Percentiles rank a stretch among this genome's conserved stretches.
phyloP scores from a whole-genome alignment of 2,329 filamentous ascomycete species.

The Fusarium torulosum region DNA sequence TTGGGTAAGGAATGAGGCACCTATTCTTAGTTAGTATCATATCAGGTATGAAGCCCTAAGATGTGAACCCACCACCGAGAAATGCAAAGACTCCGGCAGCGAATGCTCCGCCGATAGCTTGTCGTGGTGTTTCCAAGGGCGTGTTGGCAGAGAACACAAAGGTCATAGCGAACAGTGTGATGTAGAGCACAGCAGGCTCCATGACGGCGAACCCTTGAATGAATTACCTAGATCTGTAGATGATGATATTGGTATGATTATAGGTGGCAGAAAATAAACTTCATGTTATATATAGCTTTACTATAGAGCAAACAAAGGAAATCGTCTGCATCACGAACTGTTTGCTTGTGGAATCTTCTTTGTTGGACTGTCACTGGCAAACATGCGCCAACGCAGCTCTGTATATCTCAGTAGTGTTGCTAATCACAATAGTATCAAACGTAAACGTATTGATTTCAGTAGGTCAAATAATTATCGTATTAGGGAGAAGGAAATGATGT shows the following conservation, averaged over 20 bases:
- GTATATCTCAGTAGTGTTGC: neutral
- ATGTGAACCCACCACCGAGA: neutral
- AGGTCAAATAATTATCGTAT: too few species aligned
- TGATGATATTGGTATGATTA: neutral
- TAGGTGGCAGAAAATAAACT: neutral
- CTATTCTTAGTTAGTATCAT: neutral
- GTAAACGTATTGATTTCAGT: too few species aligned
- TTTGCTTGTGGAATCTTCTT: neutral
- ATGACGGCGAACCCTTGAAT: neutral
- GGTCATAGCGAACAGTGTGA: neutral
- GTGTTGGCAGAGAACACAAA: neutral
- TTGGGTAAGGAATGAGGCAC: conserved; percentile 3
- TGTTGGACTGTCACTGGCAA: neutral
- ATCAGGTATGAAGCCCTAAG: neutral
- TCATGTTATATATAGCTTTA: neutral
- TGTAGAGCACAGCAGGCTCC: neutral
- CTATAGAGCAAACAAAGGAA: neutral
- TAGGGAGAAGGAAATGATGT: neutral
- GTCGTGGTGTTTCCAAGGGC: neutral
- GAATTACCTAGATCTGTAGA: too few species aligned
- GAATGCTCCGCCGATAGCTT: neutral
- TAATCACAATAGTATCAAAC: neutral
- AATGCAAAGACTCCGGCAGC: neutral
- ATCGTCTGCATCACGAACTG: neutral
- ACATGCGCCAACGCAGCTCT: too few species aligned